Conservation (phyloP, 805 yeast species). For the Starmerella sp. region DNA sequence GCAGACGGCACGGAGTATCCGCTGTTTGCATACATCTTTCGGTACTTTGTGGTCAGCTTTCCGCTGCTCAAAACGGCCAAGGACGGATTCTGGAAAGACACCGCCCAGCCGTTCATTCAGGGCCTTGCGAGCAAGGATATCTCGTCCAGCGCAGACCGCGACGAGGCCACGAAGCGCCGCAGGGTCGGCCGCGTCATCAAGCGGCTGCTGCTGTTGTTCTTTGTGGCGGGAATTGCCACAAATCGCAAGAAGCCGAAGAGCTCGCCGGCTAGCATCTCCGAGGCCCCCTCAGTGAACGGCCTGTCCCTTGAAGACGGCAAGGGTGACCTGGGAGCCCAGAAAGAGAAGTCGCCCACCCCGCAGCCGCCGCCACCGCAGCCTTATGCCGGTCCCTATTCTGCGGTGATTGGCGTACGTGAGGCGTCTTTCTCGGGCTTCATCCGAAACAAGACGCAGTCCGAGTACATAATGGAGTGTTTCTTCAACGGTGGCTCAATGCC, state of each 20-base stretch:
- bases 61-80: conserved; percentile 49
- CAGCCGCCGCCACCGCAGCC: conserved; percentile 21
- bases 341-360: background rate
- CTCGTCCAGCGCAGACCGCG: conserved; percentile 63
- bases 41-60: conserved; percentile 50
- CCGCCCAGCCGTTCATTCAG: conserved; percentile 73
- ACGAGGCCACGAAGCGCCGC: conserved; percentile 59
- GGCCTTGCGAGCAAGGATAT: conserved; percentile 62
- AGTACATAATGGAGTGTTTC: conserved; percentile 26
- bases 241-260: conserved; percentile 34
- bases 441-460: conserved; percentile 25
- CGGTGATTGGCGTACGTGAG: conserved; percentile 54
- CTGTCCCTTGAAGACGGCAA: conserved; percentile 18
- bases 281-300: conserved; percentile 9
- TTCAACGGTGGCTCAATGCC: conserved; percentile 23
- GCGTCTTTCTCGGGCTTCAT: conserved; percentile 24
- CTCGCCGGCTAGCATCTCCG: background rate
- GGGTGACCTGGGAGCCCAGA: background rate
- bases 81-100: conserved; percentile 64
- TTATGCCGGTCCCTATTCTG: conserved; percentile 49
- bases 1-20: conserved; percentile 42
- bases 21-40: conserved; percentile 52
- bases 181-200: conserved; percentile 51
- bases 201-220: conserved; percentile 52
- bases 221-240: conserved; percentile 64